phyloP scores from a whole-genome alignment of 2,329 filamentous ascomycete species.

The Simplicillium aogashimaense region DNA sequence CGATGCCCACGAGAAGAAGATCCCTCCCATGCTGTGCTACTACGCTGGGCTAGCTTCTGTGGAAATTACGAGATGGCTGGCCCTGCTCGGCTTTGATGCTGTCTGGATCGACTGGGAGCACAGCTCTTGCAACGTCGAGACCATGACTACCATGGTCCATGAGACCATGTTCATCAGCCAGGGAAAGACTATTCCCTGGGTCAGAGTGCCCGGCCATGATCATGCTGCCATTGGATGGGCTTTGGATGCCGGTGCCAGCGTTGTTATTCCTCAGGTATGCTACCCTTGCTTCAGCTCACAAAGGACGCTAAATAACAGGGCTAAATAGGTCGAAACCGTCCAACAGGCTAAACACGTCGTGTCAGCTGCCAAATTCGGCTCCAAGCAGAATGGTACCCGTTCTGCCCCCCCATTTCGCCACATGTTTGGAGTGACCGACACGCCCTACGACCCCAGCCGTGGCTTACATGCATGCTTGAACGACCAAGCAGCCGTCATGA shows the following conservation, averaged over 20 bases:
- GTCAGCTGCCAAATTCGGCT: conserved; percentile 33
- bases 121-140: conserved; percentile 32
- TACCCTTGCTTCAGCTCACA: background rate
- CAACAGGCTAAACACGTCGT: conserved; percentile 31
- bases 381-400: conserved; percentile 25
- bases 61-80: conserved; percentile 27
- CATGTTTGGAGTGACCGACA: conserved; percentile 29
- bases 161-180: conserved; percentile 35
- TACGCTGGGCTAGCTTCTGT: conserved; percentile 29
- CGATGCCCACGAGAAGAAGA: conserved; percentile 34
- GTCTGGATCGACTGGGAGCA: conserved; percentile 41
- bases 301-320: background rate
- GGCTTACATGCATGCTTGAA: conserved; percentile 30
- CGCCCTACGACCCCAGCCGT: conserved; percentile 16
- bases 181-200: conserved; percentile 32
- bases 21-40: conserved; percentile 30
- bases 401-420: conserved; percentile 34
- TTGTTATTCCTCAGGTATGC: conserved; percentile 30
- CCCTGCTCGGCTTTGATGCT: conserved; percentile 31
- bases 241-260: conserved; percentile 36
- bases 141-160: conserved; percentile 39
- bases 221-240: conserved; percentile 35
- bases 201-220: conserved; percentile 34
- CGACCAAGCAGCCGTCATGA: conserved; percentile 35
- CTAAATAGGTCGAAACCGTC: conserved; percentile 29